Percentiles rank a stretch among this genome's conserved stretches.
These are phyloP conservation scores for Debaryomyces psychrophilus DNA, from an alignment of 1,139 yeast genomes.

Conservation along the genomic window DNA sequence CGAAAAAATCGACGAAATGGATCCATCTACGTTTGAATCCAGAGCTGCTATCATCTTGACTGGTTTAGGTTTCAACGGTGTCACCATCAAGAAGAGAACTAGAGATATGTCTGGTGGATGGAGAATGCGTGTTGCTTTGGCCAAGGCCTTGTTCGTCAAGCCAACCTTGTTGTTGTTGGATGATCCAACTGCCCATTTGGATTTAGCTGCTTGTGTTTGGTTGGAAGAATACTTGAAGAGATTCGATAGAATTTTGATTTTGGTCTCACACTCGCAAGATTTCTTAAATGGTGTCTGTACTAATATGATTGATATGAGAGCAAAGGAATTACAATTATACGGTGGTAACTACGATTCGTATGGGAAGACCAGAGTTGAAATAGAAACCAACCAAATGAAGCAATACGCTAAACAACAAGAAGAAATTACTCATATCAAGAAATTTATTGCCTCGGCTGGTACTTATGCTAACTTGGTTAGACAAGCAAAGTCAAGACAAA, in stretches of 20 bases:
- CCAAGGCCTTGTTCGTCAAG: slow-evolving; percentile 84
- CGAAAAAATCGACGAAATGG: slow-evolving; percentile 95
- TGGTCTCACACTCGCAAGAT: slow-evolving; percentile 98
- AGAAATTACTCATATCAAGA: slow-evolving; percentile 97
- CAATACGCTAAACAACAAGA: slow-evolving; percentile 97
- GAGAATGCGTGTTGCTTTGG: slow-evolving; percentile 91
- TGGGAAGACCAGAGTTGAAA: slow-evolving; percentile 89
- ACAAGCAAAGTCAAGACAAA: slow-evolving; percentile 99
- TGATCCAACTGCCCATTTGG: slow-evolving; percentile 99
- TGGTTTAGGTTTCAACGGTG: slow-evolving; percentile 94
- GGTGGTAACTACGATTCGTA: slow-evolving; percentile 99
- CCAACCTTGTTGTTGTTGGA: slow-evolving; percentile 86
- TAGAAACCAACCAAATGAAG: slow-evolving; percentile 97
- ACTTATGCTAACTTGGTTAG: slow-evolving; percentile 98
- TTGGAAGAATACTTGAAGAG: slow-evolving; percentile 95
- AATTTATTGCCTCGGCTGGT: slow-evolving; percentile 99
- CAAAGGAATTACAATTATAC: slow-evolving; percentile 66
- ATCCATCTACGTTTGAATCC: slow-evolving; percentile 92
- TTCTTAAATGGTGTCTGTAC: slow-evolving; percentile 98
- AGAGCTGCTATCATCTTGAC: slow-evolving; percentile 94
- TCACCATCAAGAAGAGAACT: slow-evolving; percentile 81
- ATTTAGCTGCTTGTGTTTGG: slow-evolving; percentile 99
- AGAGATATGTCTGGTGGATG: slow-evolving; percentile 99
- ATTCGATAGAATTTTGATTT: slow-evolving; percentile 88
- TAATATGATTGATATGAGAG: slow-evolving; percentile 97